These are phyloP conservation scores for Chrysoporthe deuterocubensis DNA, from an alignment of 2,329 filamentous ascomycete genomes.

Conservation along the genomic window DNA sequence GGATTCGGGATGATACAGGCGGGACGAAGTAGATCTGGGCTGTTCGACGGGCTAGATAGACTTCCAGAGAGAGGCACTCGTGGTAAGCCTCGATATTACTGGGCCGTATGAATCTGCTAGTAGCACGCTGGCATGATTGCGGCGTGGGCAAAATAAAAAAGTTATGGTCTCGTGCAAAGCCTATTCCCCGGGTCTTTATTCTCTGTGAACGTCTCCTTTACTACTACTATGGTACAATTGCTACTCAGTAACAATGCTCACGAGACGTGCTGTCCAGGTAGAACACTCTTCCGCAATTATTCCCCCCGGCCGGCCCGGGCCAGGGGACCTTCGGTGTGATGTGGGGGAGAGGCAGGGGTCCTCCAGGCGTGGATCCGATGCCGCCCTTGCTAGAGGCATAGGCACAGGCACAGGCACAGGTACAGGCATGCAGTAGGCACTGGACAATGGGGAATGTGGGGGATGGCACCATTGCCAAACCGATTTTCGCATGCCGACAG, in stretches of 20 bases:
- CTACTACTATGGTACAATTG: no score
- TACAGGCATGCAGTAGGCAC: not conserved
- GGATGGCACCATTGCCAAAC: conserved; percentile 14
- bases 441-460: conserved; percentile 15
- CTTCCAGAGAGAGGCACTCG: not conserved
- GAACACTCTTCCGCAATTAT: not conserved
- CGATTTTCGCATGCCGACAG: conserved; percentile 18
- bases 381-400: conserved; percentile 15
- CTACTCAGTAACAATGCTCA: not conserved
- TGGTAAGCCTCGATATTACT: not conserved
- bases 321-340: not conserved
- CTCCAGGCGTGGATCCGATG: conserved; percentile 22
- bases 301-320: no score
- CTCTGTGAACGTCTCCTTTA: not conserved
- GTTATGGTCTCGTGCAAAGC: not conserved
- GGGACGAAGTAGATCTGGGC: not conserved
- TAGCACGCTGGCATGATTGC: conserved; percentile 7
- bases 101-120: not conserved
- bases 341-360: conserved; percentile 21
- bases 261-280: not conserved
- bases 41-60: conserved; percentile 12
- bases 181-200: not conserved
- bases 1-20: not conserved
- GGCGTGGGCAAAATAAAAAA: conserved; percentile 14
- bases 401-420: not conserved